Evolutionary conservation across 2,329 filamentous ascomycete species (phyloP).

Genomic region (Dendryphion nanum): DNA sequence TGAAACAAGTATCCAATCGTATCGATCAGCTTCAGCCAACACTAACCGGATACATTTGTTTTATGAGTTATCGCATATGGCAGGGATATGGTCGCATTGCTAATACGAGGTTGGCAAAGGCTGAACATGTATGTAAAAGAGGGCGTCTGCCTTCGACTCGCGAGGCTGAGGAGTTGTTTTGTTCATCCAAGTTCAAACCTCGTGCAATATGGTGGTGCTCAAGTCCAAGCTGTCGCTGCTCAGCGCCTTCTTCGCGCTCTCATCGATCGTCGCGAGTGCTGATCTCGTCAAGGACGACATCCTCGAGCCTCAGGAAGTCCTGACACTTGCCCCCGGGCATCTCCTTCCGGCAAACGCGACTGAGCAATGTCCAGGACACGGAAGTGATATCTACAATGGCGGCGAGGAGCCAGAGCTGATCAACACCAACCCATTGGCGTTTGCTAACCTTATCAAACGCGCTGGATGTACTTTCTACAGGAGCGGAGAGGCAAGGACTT

Average conservation of each 20-base stretch:
- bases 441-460: constrained; percentile 1
- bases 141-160: background rate
- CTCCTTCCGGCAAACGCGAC: background rate
- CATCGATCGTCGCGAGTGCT: background rate
- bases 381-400: background rate
- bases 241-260: background rate
- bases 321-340: constrained; percentile 1
- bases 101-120: background rate
- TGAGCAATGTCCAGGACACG: too few relatives aligned
- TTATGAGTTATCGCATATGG: background rate
- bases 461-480: constrained; percentile 3
- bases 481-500: constrained; percentile 2
- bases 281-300: background rate
- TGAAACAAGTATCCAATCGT: background rate
- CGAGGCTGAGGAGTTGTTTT: background rate
- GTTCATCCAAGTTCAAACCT: background rate
- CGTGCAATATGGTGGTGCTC: constrained; percentile 2
- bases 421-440: background rate
- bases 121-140: constrained; percentile 3
- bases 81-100: background rate
- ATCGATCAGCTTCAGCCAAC: background rate
- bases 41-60: background rate
- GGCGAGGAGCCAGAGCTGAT: background rate
- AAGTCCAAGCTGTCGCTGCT: background rate
- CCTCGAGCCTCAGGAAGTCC: background rate